Conservation (phyloP, 345 rosid genomes). For the Eucalyptus erythrocorys region DNA sequence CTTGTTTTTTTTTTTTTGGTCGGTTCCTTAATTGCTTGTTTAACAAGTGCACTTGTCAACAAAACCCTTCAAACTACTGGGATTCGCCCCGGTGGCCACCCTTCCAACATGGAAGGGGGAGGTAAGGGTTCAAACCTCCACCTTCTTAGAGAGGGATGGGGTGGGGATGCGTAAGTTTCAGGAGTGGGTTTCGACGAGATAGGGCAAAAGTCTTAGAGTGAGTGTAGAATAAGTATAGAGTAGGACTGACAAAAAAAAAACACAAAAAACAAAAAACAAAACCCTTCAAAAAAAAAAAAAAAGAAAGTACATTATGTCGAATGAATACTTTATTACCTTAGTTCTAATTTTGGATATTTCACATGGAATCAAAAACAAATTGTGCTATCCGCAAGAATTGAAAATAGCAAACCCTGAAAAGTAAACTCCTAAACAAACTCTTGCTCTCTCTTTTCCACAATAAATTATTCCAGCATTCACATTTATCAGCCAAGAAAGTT, state of each 20-base stretch:
- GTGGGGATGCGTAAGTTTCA: too few relatives aligned
- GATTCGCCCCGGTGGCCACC: too few relatives aligned
- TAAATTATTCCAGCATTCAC: not conserved
- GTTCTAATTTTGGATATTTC: not conserved
- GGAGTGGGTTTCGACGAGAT: too few relatives aligned
- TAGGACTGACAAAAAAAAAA: too few relatives aligned
- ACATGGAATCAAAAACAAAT: not conserved
- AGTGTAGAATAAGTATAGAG: too few relatives aligned
- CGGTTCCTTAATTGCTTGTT: not conserved
- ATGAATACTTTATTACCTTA: not conserved
- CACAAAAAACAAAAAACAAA: too few relatives aligned
- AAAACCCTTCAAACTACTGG: not conserved
- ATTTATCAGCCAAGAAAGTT: not conserved
- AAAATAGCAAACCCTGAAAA: not conserved
- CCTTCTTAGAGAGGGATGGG: too few relatives aligned
- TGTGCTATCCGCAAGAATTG: not conserved
- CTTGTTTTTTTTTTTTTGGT: too few relatives aligned
- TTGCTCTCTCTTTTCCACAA: not conserved
- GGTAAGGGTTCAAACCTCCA: too few relatives aligned
- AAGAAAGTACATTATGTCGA: not conserved
- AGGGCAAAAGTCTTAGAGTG: too few relatives aligned
- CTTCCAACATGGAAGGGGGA: too few relatives aligned
- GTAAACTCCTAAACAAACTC: not conserved
- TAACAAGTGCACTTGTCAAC: not conserved
- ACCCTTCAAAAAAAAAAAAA: not conserved